A percentile compares a stretch with the other conserved stretches of the same genome.
Conservation (phyloP, 2,329 filamentous ascomycete species). For the Leptographium procerum region DNA sequence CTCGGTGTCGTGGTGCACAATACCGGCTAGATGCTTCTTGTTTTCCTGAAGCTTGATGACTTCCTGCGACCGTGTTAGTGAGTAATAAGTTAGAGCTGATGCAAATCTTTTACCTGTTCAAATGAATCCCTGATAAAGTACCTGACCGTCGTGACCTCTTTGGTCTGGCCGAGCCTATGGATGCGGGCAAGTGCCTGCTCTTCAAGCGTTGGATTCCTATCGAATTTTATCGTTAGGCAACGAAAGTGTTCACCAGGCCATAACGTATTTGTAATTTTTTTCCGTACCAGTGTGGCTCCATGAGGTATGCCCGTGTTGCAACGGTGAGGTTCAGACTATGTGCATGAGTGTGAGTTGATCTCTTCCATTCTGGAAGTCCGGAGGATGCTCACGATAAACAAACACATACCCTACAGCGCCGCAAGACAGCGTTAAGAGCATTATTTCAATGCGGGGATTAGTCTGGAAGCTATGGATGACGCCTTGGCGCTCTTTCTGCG, state of each 20-base stretch:
- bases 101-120: slow-evolving; percentile 15
- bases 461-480: slow-evolving; percentile 28
- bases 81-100: not conserved
- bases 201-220: slow-evolving; percentile 20
- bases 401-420: slow-evolving; percentile 36
- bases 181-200: slow-evolving; percentile 20
- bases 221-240: too few species aligned
- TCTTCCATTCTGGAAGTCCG: too few species aligned
- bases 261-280: too few species aligned
- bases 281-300: slow-evolving; percentile 35
- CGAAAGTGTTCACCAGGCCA: not conserved
- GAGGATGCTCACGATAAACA: too few species aligned
- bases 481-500: slow-evolving; percentile 26
- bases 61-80: too few species aligned
- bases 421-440: slow-evolving; percentile 38
- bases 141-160: slow-evolving; percentile 18
- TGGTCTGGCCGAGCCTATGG: slow-evolving; percentile 18
- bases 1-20: too few species aligned
- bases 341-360: not conserved
- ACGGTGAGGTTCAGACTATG: slow-evolving; percentile 32
- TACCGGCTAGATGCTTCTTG: too few species aligned
- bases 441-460: slow-evolving; percentile 26
- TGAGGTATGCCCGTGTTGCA: slow-evolving; percentile 34
- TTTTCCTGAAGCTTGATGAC: too few species aligned
- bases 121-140: slow-evolving; percentile 17